These are phyloP conservation scores for Pseudomonodictys pantanalensis DNA, from an alignment of 495 filamentous ascomycete genomes.

Conservation along the genomic window DNA sequence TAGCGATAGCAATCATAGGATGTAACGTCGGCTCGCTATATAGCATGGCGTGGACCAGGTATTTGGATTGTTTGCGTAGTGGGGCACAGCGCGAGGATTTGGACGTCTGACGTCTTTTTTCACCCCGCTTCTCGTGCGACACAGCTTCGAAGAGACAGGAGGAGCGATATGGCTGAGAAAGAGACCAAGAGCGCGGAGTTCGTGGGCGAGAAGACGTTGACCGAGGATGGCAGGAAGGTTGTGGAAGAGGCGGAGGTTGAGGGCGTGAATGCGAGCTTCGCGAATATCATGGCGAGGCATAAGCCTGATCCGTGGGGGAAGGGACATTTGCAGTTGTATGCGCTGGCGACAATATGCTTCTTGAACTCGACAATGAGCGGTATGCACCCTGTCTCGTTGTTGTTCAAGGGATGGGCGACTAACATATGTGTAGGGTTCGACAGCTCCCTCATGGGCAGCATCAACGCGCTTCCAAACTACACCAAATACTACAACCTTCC, in stretches of 20 bases:
- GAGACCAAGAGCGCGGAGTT: neutral
- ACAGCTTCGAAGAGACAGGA: neutral
- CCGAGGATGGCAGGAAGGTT: conserved; percentile 24
- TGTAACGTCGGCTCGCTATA: conserved; percentile 17
- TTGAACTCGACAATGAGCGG: conserved; percentile 27
- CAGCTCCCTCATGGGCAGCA: conserved; percentile 25
- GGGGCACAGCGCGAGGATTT: neutral
- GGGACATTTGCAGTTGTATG: conserved; percentile 17
- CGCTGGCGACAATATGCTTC: conserved; percentile 14
- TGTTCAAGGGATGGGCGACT: neutral
- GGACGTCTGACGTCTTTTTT: neutral
- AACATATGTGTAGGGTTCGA: conserved; percentile 18
- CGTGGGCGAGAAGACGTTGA: conserved; percentile 9
- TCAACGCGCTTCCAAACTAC: conserved; percentile 26
- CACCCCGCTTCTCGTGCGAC: conserved; percentile 16
- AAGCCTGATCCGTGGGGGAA: conserved; percentile 24
- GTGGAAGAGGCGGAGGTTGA: conserved; percentile 12
- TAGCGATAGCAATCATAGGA: conserved; percentile 25
- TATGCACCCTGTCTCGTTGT: neutral
- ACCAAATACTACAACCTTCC: conserved; percentile 28
- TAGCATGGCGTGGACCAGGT: neutral
- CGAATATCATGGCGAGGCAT: conserved; percentile 23
- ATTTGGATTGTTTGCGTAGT: too few relatives aligned
- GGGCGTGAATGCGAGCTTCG: conserved; percentile 19
- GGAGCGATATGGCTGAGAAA: conserved; percentile 6